Conservation (phyloP, 2,329 filamentous ascomycete species). For the Phaeosphaeria sp. region DNA sequence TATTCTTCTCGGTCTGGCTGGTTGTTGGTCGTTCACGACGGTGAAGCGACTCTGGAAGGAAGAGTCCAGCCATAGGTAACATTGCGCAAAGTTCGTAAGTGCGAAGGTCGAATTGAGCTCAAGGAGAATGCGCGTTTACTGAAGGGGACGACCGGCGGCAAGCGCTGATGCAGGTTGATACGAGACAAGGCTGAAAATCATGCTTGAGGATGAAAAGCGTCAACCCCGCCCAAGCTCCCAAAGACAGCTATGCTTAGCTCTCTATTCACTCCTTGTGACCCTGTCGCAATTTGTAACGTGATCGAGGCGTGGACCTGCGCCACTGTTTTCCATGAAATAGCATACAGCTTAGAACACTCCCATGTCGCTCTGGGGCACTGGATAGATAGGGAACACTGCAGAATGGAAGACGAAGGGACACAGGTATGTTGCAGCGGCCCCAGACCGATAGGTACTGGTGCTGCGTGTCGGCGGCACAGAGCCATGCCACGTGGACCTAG, state of each 20-base stretch:
- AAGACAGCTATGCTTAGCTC: slow-evolving; percentile 1
- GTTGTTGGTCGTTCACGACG: slow-evolving; percentile 1
- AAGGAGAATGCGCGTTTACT: neutral
- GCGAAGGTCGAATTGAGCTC: neutral
- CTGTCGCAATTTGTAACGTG: neutral
- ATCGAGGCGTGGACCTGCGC: neutral
- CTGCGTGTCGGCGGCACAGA: neutral
- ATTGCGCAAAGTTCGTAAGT: slow-evolving; percentile 4
- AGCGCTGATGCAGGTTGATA: neutral
- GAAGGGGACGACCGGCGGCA: neutral
- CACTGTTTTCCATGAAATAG: neutral
- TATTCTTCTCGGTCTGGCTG: slow-evolving; percentile 7
- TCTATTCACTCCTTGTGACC: neutral
- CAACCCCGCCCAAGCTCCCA: neutral
- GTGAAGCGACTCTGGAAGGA: slow-evolving; percentile 27
- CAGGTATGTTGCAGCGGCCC: neutral
- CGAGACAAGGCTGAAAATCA: neutral
- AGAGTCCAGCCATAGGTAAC: slow-evolving; percentile 23
- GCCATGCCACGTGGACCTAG: slow-evolving; percentile 2
- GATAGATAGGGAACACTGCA: slow-evolving; percentile 1
- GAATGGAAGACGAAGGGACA: neutral
- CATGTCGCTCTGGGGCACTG: neutral
- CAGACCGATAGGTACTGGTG: neutral
- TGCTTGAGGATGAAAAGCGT: neutral
- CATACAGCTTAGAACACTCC: neutral